Evolutionary conservation across 192 early-diverging fungal genomes (phyloP).

Genomic region (Lobosporangium transversale): DNA sequence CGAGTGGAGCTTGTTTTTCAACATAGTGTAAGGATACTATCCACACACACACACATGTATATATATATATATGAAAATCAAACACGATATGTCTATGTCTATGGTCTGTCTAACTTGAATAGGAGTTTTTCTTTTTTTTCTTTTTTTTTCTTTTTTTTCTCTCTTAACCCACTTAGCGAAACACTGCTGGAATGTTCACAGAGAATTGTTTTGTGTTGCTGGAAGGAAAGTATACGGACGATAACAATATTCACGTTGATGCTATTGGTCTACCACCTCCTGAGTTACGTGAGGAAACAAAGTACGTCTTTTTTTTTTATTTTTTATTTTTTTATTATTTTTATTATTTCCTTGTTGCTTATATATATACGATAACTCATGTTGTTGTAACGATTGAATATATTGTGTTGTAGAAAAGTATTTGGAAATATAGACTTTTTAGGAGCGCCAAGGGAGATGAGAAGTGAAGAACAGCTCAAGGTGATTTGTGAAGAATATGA

Average conservation of each 20-base stretch:
- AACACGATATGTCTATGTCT: no score
- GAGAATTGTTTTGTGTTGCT: slow-evolving; percentile 89
- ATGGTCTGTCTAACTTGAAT: no score
- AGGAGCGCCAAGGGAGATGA: slow-evolving; percentile 60
- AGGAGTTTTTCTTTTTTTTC: no score
- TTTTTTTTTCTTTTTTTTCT: no score
- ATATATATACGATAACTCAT: no score
- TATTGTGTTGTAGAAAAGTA: slow-evolving; percentile 38
- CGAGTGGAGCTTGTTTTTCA: slow-evolving; percentile 80
- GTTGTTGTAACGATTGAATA: no score
- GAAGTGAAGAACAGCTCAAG: slow-evolving; percentile 62
- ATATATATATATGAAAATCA: not conserved
- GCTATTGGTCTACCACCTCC: slow-evolving; percentile 83
- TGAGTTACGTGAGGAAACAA: slow-evolving; percentile 63
- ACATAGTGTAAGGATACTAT: slow-evolving; percentile 55
- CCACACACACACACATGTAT: not conserved
- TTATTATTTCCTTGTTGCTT: no score
- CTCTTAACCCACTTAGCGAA: slow-evolving; percentile 35
- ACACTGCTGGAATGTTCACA: slow-evolving; percentile 80
- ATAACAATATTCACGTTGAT: slow-evolving; percentile 72
- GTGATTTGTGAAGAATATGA: slow-evolving; percentile 51
- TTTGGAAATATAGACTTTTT: slow-evolving; percentile 68
- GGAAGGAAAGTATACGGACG: slow-evolving; percentile 80
- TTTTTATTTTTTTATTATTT: no score
- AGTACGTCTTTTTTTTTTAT: slow-evolving; percentile 28